These are phyloP conservation scores for Clonostachys rhizophaga DNA, from an alignment of 2,329 filamentous ascomycete species.

Conservation along the genomic window DNA sequence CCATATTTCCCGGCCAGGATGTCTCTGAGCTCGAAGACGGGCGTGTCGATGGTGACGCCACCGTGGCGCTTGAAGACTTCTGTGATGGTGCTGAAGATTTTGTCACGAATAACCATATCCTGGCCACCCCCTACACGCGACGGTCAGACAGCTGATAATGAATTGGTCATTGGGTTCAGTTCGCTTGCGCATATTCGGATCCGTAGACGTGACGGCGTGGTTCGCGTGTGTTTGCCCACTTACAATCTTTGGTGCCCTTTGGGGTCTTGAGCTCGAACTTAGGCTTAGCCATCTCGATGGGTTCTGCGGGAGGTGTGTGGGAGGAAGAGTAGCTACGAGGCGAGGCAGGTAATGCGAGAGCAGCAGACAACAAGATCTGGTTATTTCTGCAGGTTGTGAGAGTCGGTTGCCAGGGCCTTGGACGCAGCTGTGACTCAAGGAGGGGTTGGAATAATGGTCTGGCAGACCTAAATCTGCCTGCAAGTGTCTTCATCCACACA, in stretches of 20 bases:
- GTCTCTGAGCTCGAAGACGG: constrained; percentile 81
- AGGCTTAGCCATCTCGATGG: constrained; percentile 28
- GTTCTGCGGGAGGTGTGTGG: background rate
- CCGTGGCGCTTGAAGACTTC: constrained; percentile 81
- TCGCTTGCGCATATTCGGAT: no score
- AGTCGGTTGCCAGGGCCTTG: background rate
- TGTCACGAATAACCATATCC: constrained; percentile 76
- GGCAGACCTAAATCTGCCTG: constrained; percentile 8
- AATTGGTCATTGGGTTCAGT: no score
- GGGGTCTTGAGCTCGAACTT: constrained; percentile 78
- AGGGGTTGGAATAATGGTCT: constrained; percentile 4
- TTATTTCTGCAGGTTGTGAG: background rate
- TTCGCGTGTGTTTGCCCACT: constrained; percentile 4
- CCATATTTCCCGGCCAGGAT: constrained; percentile 88
- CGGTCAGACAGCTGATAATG: no score
- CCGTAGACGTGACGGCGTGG: no score
- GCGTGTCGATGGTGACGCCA: constrained; percentile 74
- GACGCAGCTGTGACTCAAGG: background rate
- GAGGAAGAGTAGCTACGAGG: background rate
- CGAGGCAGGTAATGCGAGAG: no score
- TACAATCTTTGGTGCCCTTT: constrained; percentile 86
- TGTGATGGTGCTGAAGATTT: constrained; percentile 72
- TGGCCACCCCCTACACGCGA: constrained; percentile 51
- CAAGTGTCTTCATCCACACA: constrained; percentile 10
- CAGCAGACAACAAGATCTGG: background rate